Evolutionary conservation across 2,329 filamentous ascomycete genomes (phyloP).

Genomic region (Aspergillus floridensis): DNA sequence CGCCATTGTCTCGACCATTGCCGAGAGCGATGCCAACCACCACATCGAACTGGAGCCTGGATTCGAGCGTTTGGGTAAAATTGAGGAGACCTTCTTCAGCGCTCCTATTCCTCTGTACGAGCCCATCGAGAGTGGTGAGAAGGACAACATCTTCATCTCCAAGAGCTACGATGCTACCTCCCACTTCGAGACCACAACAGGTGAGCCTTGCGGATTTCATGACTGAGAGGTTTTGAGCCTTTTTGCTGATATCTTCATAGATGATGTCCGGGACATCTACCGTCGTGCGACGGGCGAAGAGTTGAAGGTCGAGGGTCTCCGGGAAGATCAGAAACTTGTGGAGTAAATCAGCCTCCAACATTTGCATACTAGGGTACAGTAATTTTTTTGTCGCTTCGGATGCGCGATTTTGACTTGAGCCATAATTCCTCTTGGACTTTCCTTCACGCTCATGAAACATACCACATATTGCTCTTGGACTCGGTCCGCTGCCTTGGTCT

Average conservation of each 20-base stretch:
- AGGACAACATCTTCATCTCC: slow-evolving; percentile 93
- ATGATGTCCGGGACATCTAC: slow-evolving; percentile 95
- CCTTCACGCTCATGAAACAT: slow-evolving; percentile 19
- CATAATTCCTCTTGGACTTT: slow-evolving; percentile 28
- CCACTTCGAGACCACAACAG: slow-evolving; percentile 89
- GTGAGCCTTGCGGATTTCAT: slow-evolving; percentile 38
- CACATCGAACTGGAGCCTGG: slow-evolving; percentile 92
- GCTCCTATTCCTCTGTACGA: slow-evolving; percentile 91
- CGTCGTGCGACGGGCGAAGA: slow-evolving; percentile 77
- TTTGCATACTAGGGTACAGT: slow-evolving; percentile 14
- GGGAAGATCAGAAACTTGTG: slow-evolving; percentile 60
- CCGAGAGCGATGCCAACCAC: slow-evolving; percentile 87
- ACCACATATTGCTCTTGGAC: slow-evolving; percentile 16
- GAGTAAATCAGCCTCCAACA: slow-evolving; percentile 27
- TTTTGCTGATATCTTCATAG: slow-evolving; percentile 46
- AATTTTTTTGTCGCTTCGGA: slow-evolving; percentile 31
- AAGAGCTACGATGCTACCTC: slow-evolving; percentile 98
- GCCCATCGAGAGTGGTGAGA: slow-evolving; percentile 75
- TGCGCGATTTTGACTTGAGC: slow-evolving; percentile 23
- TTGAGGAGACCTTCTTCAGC: slow-evolving; percentile 97
- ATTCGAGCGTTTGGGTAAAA: slow-evolving; percentile 84
- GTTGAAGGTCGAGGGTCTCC: slow-evolving; percentile 80
- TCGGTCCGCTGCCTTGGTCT: slow-evolving; percentile 7
- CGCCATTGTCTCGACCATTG: slow-evolving; percentile 96
- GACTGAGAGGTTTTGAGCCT: neutral